These are phyloP conservation scores for Aureobasidium zeae DNA, from an alignment of 2,329 filamentous ascomycete species.

Conservation along the genomic window DNA sequence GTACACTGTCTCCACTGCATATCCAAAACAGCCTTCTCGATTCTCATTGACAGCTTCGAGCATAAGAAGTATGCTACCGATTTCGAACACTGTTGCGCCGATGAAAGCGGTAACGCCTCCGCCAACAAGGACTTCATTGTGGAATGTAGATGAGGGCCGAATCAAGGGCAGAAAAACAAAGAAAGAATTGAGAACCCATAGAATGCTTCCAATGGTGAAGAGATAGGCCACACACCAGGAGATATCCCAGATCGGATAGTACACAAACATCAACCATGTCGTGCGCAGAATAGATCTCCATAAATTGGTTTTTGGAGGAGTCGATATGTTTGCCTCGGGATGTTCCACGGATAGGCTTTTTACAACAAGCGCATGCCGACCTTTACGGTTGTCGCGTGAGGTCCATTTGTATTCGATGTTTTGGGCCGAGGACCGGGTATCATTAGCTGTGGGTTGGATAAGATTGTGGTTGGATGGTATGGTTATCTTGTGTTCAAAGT, in stretches of 20 bases:
- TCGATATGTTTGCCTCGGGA: slow-evolving; percentile 21
- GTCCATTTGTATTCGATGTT: slow-evolving; percentile 31
- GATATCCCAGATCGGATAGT: slow-evolving; percentile 48
- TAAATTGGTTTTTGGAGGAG: slow-evolving; percentile 30
- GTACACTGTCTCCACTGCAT: slow-evolving; percentile 47
- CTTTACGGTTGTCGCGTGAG: slow-evolving; percentile 38
- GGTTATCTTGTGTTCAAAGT: slow-evolving; percentile 21
- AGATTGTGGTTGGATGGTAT: background rate
- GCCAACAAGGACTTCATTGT: slow-evolving; percentile 43
- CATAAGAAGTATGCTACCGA: slow-evolving; percentile 54
- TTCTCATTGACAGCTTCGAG: slow-evolving; percentile 63
- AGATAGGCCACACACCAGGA: slow-evolving; percentile 46
- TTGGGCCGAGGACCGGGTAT: background rate
- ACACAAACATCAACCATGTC: slow-evolving; percentile 41
- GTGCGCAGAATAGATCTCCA: slow-evolving; percentile 27
- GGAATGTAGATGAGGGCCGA: slow-evolving; percentile 45
- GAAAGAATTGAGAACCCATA: slow-evolving; percentile 48
- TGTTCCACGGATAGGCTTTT: slow-evolving; percentile 19
- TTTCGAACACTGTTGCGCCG: slow-evolving; percentile 58
- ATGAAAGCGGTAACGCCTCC: slow-evolving; percentile 57
- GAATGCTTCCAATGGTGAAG: slow-evolving; percentile 43
- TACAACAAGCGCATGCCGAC: slow-evolving; percentile 32
- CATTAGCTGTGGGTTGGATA: background rate
- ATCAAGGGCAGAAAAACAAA: slow-evolving; percentile 54
- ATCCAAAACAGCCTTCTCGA: slow-evolving; percentile 56